phyloP scores from a whole-genome alignment of 345 rosid species.

The Euphorbia peplus region DNA sequence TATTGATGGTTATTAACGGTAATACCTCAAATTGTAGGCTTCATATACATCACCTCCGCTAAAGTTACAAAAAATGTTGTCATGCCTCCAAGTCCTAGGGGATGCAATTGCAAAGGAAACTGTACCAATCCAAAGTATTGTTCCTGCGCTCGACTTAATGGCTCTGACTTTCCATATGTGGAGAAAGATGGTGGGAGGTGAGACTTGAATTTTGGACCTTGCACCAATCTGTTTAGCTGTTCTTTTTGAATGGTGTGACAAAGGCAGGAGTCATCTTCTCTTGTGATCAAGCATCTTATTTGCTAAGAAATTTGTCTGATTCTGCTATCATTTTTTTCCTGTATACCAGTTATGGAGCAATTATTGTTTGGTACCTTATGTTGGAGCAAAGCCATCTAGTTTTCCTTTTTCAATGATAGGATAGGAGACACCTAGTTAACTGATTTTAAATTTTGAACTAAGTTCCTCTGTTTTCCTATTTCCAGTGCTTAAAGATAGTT shows the following conservation, averaged over 20 bases:
- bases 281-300: background rate
- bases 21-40: slow-evolving; percentile 11
- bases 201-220: slow-evolving; percentile 3
- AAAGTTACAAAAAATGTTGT: slow-evolving; percentile 13
- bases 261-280: background rate
- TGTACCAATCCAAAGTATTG: slow-evolving; percentile 24
- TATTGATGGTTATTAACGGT: background rate
- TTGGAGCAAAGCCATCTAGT: background rate
- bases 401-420: no score
- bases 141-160: slow-evolving; percentile 28
- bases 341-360: background rate
- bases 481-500: background rate
- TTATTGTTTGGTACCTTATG: background rate
- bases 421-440: background rate
- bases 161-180: slow-evolving; percentile 26
- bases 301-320: background rate
- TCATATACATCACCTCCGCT: slow-evolving; percentile 17
- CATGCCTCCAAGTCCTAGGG: slow-evolving; percentile 14
- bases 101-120: slow-evolving; percentile 29
- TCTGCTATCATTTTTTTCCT: background rate
- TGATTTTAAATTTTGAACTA: background rate
- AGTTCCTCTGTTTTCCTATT: background rate
- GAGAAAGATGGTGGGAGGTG: slow-evolving; percentile 21
- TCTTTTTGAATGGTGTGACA: background rate
- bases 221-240: background rate